Evolutionary conservation across 1,139 yeast species (phyloP).

Genomic region (Blastobotrys petasosporus): DNA sequence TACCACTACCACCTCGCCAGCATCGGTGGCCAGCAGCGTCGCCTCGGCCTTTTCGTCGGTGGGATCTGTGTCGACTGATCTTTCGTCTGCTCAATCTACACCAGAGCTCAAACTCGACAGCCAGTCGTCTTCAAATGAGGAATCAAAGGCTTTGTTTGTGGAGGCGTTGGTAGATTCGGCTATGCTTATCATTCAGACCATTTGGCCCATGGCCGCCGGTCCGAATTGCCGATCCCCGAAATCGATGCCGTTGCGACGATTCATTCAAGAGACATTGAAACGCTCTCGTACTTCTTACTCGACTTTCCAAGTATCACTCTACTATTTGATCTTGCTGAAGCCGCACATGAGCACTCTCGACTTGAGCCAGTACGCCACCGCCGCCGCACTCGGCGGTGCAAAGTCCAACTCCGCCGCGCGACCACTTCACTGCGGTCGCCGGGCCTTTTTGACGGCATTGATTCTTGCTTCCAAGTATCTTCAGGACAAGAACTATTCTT

Average conservation of each 20-base stretch:
- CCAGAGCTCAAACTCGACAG: constrained; percentile 1
- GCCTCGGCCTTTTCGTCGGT: background rate
- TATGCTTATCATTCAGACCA: constrained; percentile 31
- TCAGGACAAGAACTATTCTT: constrained; percentile 66
- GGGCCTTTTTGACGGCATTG: constrained; percentile 58
- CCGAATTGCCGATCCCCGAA: constrained; percentile 16
- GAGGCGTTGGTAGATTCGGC: constrained; percentile 35
- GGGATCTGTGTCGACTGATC: background rate
- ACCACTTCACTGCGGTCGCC: constrained; percentile 47
- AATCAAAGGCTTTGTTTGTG: constrained; percentile 24
- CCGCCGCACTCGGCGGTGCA: too few relatives aligned
- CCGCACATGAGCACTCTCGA: constrained; percentile 9
- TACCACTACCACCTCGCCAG: background rate
- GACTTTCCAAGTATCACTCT: constrained; percentile 60
- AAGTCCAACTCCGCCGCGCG: background rate
- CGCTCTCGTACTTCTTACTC: constrained; percentile 64
- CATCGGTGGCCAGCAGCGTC: background rate
- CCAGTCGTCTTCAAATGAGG: constrained; percentile 5
- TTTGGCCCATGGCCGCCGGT: constrained; percentile 30
- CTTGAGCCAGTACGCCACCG: too few relatives aligned
- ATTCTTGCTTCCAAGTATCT: constrained; percentile 67
- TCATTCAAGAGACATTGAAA: constrained; percentile 58
- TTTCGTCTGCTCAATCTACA: constrained; percentile 3
- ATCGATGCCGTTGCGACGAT: constrained; percentile 37
- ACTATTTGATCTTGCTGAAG: constrained; percentile 50